Conservation (phyloP, 2,329 filamentous ascomycete species). For the Rhinocladiella mackenziei region DNA sequence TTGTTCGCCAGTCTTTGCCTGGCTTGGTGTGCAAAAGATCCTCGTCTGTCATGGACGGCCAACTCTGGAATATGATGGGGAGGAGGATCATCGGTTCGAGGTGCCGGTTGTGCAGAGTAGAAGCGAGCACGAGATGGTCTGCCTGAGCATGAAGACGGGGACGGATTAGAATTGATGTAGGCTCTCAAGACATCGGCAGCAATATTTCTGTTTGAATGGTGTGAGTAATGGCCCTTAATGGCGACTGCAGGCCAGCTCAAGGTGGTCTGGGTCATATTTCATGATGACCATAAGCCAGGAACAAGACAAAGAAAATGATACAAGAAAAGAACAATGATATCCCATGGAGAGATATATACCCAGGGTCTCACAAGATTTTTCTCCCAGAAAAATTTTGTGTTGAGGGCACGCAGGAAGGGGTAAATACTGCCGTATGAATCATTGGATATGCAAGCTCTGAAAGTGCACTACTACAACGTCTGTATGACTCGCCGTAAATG, state of each 20-base stretch:
- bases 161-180: conserved; percentile 6
- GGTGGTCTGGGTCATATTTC: conserved; percentile 38
- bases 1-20: conserved; percentile 49
- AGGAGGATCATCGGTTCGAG: conserved; percentile 26
- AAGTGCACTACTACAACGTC: no score
- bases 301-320: conserved; percentile 3
- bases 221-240: conserved; percentile 29
- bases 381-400: no score
- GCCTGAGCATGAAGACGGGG: neutral
- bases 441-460: no score
- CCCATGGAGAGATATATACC: neutral
- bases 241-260: conserved; percentile 31
- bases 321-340: conserved; percentile 1
- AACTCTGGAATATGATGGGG: conserved; percentile 12
- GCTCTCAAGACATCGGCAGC: conserved; percentile 19
- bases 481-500: no score
- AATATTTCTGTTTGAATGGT: conserved; percentile 33
- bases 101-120: conserved; percentile 21
- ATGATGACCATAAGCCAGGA: conserved; percentile 1
- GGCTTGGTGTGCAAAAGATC: conserved; percentile 36
- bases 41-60: conserved; percentile 2
- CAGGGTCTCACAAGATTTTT: no score
- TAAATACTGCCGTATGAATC: no score
- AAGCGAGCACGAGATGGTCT: conserved; percentile 4
- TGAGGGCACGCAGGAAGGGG: no score